A percentile compares a stretch with the other conserved stretches of the same genome.
phyloP scores from a whole-genome alignment of 148 eudicot species.

The Rhododendron molle region DNA sequence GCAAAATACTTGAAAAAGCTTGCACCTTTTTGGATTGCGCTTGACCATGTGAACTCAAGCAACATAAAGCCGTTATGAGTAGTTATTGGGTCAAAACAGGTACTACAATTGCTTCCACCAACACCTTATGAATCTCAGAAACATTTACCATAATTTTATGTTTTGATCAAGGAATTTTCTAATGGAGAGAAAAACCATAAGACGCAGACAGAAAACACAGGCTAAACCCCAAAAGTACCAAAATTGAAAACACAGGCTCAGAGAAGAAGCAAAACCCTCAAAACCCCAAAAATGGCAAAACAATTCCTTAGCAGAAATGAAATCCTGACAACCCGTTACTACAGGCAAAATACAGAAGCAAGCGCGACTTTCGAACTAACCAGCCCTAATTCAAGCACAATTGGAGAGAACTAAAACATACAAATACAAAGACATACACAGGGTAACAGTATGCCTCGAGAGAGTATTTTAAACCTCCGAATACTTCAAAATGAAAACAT shows the following conservation, averaged over 20 bases:
- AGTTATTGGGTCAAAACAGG: background rate
- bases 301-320: conserved; percentile 7
- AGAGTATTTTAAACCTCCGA: background rate
- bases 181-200: background rate
- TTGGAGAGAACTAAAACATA: background rate
- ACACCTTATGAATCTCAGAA: background rate
- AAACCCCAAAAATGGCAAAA: background rate
- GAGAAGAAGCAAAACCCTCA: background rate
- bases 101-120: background rate
- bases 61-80: background rate
- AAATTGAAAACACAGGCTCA: background rate
- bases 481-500: background rate
- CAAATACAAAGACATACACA: no score
- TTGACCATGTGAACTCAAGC: background rate
- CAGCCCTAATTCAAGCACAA: background rate
- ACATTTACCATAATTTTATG: background rate
- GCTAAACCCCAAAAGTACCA: background rate
- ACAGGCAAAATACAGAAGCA: background rate
- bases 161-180: background rate
- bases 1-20: background rate
- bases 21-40: no score
- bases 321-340: conserved; percentile 10
- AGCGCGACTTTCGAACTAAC: background rate
- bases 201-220: background rate
- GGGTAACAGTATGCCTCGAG: no score